phyloP scores from a whole-genome alignment of 495 filamentous ascomycete genomes.

The Viridothelium virens region DNA sequence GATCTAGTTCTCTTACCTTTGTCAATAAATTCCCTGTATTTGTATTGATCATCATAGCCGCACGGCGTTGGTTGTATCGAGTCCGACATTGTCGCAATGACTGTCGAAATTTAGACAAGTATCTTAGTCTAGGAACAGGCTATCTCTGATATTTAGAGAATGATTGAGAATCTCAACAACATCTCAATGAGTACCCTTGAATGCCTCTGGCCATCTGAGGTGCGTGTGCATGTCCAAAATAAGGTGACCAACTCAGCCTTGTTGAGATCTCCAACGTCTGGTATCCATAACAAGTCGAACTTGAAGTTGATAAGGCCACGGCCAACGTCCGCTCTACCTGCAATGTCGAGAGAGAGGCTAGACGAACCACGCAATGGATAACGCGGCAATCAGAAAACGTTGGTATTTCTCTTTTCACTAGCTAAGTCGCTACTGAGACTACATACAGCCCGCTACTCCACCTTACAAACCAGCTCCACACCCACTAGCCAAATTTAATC shows the following conservation, averaged over 20 bases:
- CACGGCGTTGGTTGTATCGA: neutral
- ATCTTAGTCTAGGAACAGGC: neutral
- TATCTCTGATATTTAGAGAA: neutral
- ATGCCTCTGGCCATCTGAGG: neutral
- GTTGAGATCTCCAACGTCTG: too few species aligned
- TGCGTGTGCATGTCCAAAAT: too few species aligned
- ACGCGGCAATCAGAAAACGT: too few species aligned
- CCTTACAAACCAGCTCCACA: too few species aligned
- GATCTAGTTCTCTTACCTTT: neutral
- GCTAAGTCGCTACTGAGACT: neutral
- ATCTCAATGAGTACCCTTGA: neutral
- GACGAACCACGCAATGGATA: too few species aligned
- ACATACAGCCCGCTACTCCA: too few species aligned
- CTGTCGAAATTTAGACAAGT: neutral
- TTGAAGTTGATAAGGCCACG: too few species aligned
- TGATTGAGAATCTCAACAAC: neutral
- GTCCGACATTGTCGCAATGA: neutral
- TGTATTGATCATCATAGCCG: neutral
- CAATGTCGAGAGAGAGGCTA: too few species aligned
- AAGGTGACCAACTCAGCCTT: too few species aligned
- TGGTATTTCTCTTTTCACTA: too few species aligned
- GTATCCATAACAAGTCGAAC: too few species aligned
- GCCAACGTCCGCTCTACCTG: too few species aligned
- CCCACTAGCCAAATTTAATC: conserved; percentile 16
- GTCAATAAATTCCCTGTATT: neutral